phyloP scores from a whole-genome alignment of 768 basidiomycete species.

The Strobilomyces dryophilus region DNA sequence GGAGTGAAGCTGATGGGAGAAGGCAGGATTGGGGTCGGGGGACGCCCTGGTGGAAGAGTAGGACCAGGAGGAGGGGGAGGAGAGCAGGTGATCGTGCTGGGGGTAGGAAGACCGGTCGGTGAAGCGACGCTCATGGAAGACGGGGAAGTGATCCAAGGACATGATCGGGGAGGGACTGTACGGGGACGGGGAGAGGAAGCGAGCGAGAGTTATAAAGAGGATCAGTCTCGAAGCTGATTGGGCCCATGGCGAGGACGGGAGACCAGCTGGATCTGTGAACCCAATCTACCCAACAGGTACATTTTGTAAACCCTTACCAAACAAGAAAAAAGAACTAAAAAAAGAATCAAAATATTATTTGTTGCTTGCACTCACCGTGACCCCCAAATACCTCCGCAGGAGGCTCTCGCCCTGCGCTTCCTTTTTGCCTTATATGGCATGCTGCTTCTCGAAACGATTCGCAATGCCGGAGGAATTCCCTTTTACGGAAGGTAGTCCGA shows the following conservation, averaged over 20 bases:
- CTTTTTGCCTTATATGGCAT: conserved; percentile 13
- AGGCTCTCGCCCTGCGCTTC: neutral
- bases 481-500: conserved; percentile 1
- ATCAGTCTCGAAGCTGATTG: conserved; percentile 23
- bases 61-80: conserved; percentile 22
- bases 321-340: neutral
- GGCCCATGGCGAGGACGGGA: neutral
- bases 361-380: conserved; percentile 1
- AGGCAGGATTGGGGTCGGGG: conserved; percentile 13
- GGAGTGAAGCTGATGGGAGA: conserved; percentile 11
- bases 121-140: conserved; percentile 32
- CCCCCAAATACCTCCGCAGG: conserved; percentile 9
- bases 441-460: conserved; percentile 18
- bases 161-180: conserved; percentile 6
- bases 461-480: conserved; percentile 9
- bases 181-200: conserved; percentile 4
- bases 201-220: conserved; percentile 28
- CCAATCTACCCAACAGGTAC: conserved; percentile 21
- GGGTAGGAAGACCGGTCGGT: conserved; percentile 22
- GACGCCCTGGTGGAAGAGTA: conserved; percentile 24
- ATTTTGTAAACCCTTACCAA: neutral
- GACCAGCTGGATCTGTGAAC: conserved; percentile 19
- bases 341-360: neutral
- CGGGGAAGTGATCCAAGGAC: conserved; percentile 32
- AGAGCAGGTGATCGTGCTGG: conserved; percentile 21